phyloP scores from a whole-genome alignment of 179 eudicot species.

The Spinacia oleracea region DNA sequence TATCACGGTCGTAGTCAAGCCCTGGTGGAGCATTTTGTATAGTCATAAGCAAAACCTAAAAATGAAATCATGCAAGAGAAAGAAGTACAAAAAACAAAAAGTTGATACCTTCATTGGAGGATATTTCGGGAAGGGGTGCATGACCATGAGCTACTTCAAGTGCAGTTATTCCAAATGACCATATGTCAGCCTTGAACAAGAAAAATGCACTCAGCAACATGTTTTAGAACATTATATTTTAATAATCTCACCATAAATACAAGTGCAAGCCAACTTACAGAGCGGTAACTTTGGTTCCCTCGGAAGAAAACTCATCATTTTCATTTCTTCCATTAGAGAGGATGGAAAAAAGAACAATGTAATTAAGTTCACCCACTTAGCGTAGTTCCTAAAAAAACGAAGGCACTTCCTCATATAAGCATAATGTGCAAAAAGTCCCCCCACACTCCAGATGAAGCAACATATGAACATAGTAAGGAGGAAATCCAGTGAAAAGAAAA shows the following conservation, averaged over 20 bases:
- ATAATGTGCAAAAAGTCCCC: too few species aligned
- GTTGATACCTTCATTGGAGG: slow-evolving; percentile 95
- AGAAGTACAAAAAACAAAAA: not conserved
- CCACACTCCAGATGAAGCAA: too few species aligned
- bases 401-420: too few species aligned
- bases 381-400: too few species aligned
- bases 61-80: slow-evolving; percentile 1
- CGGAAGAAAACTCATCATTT: not conserved
- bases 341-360: too few species aligned
- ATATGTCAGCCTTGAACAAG: slow-evolving; percentile 82
- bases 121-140: slow-evolving; percentile 97
- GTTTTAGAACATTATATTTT: not conserved
- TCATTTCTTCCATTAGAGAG: not conserved
- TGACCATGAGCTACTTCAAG: slow-evolving; percentile 99
- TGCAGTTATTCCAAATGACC: slow-evolving; percentile 99
- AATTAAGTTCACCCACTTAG: too few species aligned
- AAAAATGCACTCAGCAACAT: slow-evolving; percentile 19
- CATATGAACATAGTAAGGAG: too few species aligned
- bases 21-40: slow-evolving; percentile 99
- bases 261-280: not conserved
- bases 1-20: slow-evolving; percentile 97
- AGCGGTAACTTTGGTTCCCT: not conserved
- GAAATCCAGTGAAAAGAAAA: too few species aligned
- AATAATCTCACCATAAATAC: not conserved
- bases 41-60: slow-evolving; percentile 93